Conservation (phyloP, 768 basidiomycete genomes). For the Nidularia sp. region DNA sequence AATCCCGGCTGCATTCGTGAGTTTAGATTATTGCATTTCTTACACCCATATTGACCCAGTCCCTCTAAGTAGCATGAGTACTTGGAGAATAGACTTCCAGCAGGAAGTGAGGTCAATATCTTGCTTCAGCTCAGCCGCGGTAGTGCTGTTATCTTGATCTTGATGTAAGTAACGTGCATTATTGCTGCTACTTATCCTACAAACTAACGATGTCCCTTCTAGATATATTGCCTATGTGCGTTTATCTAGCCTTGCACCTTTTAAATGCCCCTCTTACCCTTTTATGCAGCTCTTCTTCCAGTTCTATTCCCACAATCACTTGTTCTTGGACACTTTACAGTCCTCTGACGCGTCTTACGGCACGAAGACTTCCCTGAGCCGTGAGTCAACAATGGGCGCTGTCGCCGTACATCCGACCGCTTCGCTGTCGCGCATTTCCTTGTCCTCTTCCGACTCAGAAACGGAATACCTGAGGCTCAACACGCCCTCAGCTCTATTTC, state of each 20-base stretch:
- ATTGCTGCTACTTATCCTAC: neutral
- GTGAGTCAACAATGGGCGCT: conserved; percentile 14
- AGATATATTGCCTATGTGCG: conserved; percentile 24
- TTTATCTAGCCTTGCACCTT: neutral
- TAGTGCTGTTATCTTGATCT: conserved; percentile 40
- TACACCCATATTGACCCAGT: neutral
- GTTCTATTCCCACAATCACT: conserved; percentile 47
- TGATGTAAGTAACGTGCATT: conserved; percentile 27
- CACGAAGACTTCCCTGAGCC: conserved; percentile 10
- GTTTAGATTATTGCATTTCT: conserved; percentile 11
- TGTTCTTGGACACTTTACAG: conserved; percentile 33
- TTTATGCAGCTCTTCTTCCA: conserved; percentile 42
- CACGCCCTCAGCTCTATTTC: conserved; percentile 22
- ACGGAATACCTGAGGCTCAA: conserved; percentile 29
- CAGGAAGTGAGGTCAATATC: conserved; percentile 33
- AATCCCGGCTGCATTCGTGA: conserved; percentile 57
- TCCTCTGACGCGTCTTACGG: conserved; percentile 12
- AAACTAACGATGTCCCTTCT: conserved; percentile 2
- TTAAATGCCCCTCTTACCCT: neutral
- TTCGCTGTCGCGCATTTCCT: conserved; percentile 5
- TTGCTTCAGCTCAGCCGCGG: conserved; percentile 43
- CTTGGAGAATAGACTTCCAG: conserved; percentile 25
- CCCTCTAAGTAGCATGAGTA: conserved; percentile 22
- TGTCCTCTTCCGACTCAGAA: conserved; percentile 1
- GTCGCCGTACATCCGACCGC: conserved; percentile 15